Evolutionary conservation across 2,329 filamentous ascomycete genomes (phyloP), one percentile per base, ranked within the genome.

Genomic region (Aspergillus hortae): DNA sequence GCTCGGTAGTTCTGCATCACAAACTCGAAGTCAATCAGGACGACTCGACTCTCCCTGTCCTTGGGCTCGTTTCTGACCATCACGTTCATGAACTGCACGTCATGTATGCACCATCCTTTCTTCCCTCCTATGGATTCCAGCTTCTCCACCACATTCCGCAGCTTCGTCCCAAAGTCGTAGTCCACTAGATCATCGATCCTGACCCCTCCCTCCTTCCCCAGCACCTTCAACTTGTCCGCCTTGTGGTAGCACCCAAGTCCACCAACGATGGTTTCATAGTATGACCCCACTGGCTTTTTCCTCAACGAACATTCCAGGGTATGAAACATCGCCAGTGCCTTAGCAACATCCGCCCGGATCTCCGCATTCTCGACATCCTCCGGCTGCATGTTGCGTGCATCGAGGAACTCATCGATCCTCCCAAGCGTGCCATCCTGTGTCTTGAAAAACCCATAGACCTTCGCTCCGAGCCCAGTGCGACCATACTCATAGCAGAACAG

Each of bases 191-290:
- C 27, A 11, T 44, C 42, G 11, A 44, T 15, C 12, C 10, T 27
- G 21, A 44, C 25, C 10, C 42, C 21, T 44, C 42, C 42, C 23
- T 44, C 42, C 15, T 17, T 44, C 1, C 42, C 42, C 9, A 44
- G 42, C 30, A 23, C 42, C 21, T 44, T 44, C 42, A 44, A 44
- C 42, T 44, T 44, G 21, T 44, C 42, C 42, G 27, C 27, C 42
- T 44, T 44, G 23, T 44, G 42, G 42, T 44, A 44, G 4, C 15
- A 32, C 42, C 4, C 27, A 19, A 44, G 42, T 14, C 42, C 42
- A 44, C 23, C 23, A 14, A 44, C 30, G 42, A 27, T 21, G 42
- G 42, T 19, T 44, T 44, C 42, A 44, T 44, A 44, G 42, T 44
- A 44, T 44, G 23, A 15, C 6, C 15, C 42, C 42, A 44, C 42